Conservation (phyloP, 208 protist genomes). For the Polymyxa betae region DNA sequence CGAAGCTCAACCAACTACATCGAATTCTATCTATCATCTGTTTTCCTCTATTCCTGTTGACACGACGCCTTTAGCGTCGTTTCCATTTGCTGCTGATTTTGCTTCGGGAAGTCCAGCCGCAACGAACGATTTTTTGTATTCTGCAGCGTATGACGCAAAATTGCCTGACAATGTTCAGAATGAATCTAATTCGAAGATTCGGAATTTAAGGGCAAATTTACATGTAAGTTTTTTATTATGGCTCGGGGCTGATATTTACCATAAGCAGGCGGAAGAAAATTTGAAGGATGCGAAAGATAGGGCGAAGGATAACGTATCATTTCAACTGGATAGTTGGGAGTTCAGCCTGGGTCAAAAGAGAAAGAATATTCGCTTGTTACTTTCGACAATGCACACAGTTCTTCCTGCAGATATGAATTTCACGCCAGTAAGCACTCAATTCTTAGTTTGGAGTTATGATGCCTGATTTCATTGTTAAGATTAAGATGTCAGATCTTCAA, state of each 20-base stretch:
- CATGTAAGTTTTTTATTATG: background rate
- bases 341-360: background rate
- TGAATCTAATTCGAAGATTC: background rate
- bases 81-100: too few species aligned
- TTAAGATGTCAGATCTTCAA: background rate
- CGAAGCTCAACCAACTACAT: too few species aligned
- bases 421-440: background rate
- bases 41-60: too few species aligned
- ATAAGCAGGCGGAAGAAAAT: background rate
- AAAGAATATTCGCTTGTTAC: background rate
- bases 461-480: background rate
- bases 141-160: background rate
- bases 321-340: constrained; percentile 48
- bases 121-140: background rate
- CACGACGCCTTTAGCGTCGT: too few species aligned
- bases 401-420: constrained; percentile 8
- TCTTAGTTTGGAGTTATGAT: background rate
- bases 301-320: constrained; percentile 45
- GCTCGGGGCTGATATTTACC: constrained; percentile 9
- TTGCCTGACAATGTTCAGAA: background rate
- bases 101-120: too few species aligned
- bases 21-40: too few species aligned
- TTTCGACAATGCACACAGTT: constrained; percentile 46
- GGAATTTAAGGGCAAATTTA: background rate
- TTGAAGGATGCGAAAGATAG: constrained; percentile 26